Base-by-base conservation (phyloP, 73 alveolate species). In the Uronychia binucleata region DNA sequence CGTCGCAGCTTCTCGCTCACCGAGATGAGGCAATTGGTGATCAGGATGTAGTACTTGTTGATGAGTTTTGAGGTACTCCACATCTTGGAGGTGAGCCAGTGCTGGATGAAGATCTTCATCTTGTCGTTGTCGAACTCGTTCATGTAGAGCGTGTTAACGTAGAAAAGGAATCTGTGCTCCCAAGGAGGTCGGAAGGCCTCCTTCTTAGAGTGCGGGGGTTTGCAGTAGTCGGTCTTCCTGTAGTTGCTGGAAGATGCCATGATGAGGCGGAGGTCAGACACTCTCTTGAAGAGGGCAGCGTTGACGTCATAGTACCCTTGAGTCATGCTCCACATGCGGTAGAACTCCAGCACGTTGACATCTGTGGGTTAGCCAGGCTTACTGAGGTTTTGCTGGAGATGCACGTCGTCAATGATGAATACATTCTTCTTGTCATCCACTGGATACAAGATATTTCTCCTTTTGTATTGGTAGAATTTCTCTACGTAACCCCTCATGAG, bases 71-170 rank as follows among this genome's bases (percentile, higher is more conserved):
- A 85, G 0, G 95, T 84, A 29, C 33, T 83, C 95, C 95, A 90
- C 90, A 86, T 85, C 77, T 90, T 90, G 13, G 91, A 83, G 29
- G 95, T 90, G 0, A 90, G 34, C 95, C 95, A 90, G 31, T 90
- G 88, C 82, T 90, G 81, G 8, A 79, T 82, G 46, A 90, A 90
- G 31, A 90, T 67, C 77, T 86, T 90, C 58, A 86, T 75, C 59
- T 80, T 77, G 28, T 90, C 95, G 57, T 58, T 84, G 77, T 84
- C 89, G 30, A 78, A 75, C 33, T 90, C 95, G 46, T 90, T 91
- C 14, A 60, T 30, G 78, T 85, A 90, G 0, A 85, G 81, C 14
- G 95, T 90, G 59, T 84, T 90, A 30, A 82, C 57, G 60, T 90
- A 90, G 77, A 77, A 90, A 46, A 86, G 28, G 33, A 85, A 79